These are phyloP conservation scores for Phyllachora maydis DNA, from an alignment of 2,329 filamentous ascomycete species.

Conservation along the genomic window DNA sequence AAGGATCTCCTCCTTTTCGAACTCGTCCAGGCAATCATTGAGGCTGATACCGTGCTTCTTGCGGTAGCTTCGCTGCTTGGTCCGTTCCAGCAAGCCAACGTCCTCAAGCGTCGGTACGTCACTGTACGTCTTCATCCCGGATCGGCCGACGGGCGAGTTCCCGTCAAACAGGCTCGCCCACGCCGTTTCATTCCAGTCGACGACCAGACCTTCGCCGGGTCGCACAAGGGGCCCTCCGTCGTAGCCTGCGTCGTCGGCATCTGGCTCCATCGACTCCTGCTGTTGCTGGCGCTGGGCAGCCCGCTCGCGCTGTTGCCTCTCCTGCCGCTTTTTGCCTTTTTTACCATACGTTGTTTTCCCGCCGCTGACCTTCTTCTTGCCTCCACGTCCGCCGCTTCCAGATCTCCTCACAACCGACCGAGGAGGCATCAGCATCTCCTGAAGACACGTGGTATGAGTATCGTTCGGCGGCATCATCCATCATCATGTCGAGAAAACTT, in stretches of 20 bases:
- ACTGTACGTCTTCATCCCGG: slow-evolving; percentile 38
- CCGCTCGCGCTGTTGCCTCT: slow-evolving; percentile 21
- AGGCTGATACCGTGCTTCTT: slow-evolving; percentile 61
- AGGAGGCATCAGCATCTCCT: too few relatives aligned
- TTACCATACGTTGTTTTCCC: slow-evolving; percentile 25
- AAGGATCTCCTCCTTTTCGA: slow-evolving; percentile 79
- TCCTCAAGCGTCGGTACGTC: slow-evolving; percentile 33
- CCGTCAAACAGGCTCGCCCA: slow-evolving; percentile 50
- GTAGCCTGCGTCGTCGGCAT: slow-evolving; percentile 11
- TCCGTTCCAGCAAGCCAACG: slow-evolving; percentile 41
- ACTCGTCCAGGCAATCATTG: slow-evolving; percentile 84
- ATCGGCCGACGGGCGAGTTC: slow-evolving; percentile 22
- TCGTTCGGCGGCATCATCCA: too few relatives aligned
- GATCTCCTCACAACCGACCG: too few relatives aligned
- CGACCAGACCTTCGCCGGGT: slow-evolving; percentile 64
- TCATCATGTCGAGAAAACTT: too few relatives aligned
- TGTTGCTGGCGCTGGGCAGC: slow-evolving; percentile 9
- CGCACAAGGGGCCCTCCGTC: slow-evolving; percentile 48
- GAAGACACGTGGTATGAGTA: too few relatives aligned
- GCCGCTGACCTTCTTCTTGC: slow-evolving; percentile 25
- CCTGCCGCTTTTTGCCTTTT: slow-evolving; percentile 24
- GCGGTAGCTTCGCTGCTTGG: slow-evolving; percentile 40
- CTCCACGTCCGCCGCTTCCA: slow-evolving; percentile 12
- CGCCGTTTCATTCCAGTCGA: slow-evolving; percentile 63
- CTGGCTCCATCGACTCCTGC: slow-evolving; percentile 18